Evolutionary conservation across 371 early-diverging fungal species (phyloP).

Genomic region (Mortierella sp.): DNA sequence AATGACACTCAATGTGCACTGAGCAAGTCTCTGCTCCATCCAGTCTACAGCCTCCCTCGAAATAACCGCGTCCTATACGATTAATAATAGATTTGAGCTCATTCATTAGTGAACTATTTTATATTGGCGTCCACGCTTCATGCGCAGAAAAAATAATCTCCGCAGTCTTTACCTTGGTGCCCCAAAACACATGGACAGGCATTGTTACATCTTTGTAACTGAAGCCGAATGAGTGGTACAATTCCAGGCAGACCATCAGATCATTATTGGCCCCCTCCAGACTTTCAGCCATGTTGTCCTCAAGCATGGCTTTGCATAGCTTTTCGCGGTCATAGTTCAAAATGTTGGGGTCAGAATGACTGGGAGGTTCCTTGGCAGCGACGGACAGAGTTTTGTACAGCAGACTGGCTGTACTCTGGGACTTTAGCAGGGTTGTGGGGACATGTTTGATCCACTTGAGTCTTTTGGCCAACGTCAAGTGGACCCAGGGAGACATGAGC

Average conservation of each 20-base stretch:
- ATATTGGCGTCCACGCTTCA: too few species aligned
- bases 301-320: conserved; percentile 47
- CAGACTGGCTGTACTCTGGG: conserved; percentile 43
- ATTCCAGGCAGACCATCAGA: conserved; percentile 49
- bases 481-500: conserved; percentile 55
- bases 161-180: conserved; percentile 55
- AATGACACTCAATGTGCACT: conserved; percentile 54
- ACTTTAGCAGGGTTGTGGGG: conserved; percentile 45
- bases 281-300: conserved; percentile 52
- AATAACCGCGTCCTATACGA: conserved; percentile 49
- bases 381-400: conserved; percentile 45
- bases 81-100: neutral
- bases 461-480: conserved; percentile 47
- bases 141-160: neutral
- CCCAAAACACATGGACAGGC: conserved; percentile 55
- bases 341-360: conserved; percentile 34
- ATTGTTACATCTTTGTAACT: conserved; percentile 54
- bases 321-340: conserved; percentile 47
- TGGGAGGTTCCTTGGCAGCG: conserved; percentile 48
- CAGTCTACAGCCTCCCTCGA: conserved; percentile 55
- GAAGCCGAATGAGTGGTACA: conserved; percentile 49
- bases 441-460: conserved; percentile 55
- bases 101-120: too few species aligned
- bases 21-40: conserved; percentile 55
- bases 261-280: conserved; percentile 53